Evolutionary conservation across 2,329 filamentous ascomycete species (phyloP), one percentile per base, ranked within the genome.

Genomic region (Exserohilum rostratum): DNA sequence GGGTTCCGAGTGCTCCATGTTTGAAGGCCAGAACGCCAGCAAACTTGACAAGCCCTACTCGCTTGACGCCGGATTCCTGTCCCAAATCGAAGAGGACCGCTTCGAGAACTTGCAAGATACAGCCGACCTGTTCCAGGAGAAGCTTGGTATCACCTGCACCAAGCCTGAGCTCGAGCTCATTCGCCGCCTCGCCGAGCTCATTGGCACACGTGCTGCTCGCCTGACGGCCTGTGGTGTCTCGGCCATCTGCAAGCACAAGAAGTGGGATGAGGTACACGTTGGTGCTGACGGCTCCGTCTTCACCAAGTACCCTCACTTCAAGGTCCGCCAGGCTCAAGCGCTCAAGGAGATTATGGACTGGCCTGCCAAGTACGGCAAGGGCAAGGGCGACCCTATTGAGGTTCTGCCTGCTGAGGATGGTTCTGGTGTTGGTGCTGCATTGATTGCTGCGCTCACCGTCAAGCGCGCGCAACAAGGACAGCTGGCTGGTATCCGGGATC

Each of bases 241-340:
- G 11, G 95, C 93, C 54, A 97, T 99, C 71, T 92, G 90, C 84
- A 96, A 89, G 80, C 98, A 98, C 87, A 98, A 97, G 85, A 85
- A 86, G 65, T 93, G 93, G 77, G 79, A 89, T 71, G 84, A 85
- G 33, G 96, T 91, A 80, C 95, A 98, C 76, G 95, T 99, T 37
- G 95, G 95, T 68, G 95, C 95, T 46, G 95, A 99, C 73, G 95
- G 95, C 33, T 96, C 91, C 15, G 93, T 99, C 50, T 99, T 99
- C 82, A 97, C 96, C 84, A 98, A 98, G 77, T 99, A 99, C 79
- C 95, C 95, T 11, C 90, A 96, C 79, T 99, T 99, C 85, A 97
- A 97, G 83, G 86, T 87, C 53, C 89, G 95, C 50, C 93, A 93
- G 51, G 93, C 95, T 12, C 83, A 88, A 75, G 95, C 95, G 25